Percentiles rank a stretch among this genome's conserved stretches.
These are phyloP conservation scores for Corymbia calophylla DNA, from an alignment of 441 rosid species.

Conservation along the genomic window DNA sequence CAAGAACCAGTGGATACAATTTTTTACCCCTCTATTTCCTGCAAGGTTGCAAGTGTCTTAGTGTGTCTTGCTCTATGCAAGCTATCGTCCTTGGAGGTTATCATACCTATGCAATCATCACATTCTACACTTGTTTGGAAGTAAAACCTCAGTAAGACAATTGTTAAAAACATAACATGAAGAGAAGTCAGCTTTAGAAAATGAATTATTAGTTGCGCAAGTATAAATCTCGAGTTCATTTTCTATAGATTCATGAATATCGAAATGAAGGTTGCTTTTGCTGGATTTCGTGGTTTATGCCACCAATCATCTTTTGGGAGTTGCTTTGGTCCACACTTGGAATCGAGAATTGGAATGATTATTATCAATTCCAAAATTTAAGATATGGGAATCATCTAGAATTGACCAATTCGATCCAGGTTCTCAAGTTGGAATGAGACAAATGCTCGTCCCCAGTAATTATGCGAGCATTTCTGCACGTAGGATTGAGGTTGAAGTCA, in stretches of 20 bases:
- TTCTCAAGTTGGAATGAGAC: neutral
- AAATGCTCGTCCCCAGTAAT: accelerated
- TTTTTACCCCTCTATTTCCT: too few relatives aligned
- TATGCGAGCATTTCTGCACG: too few relatives aligned
- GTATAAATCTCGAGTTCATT: too few relatives aligned
- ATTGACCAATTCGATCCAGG: too few relatives aligned
- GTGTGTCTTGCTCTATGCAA: neutral
- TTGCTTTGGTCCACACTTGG: neutral
- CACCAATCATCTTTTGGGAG: neutral
- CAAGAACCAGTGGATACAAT: too few relatives aligned
- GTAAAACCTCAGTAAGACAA: neutral
- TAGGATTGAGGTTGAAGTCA: neutral
- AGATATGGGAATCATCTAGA: too few relatives aligned
- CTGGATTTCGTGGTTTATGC: neutral
- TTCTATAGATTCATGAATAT: too few relatives aligned
- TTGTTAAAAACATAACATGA: neutral
- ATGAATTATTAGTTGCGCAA: too few relatives aligned
- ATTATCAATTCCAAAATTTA: too few relatives aligned
- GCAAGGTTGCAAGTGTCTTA: too few relatives aligned
- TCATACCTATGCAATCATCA: neutral
- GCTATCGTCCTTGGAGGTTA: neutral
- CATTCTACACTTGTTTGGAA: neutral
- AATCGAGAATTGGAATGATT: too few relatives aligned
- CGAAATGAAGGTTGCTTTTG: neutral
- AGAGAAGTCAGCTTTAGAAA: too few relatives aligned